These are phyloP conservation scores for Botrytis fabae DNA, from an alignment of 2,329 filamentous ascomycete genomes.

Conservation along the genomic window DNA sequence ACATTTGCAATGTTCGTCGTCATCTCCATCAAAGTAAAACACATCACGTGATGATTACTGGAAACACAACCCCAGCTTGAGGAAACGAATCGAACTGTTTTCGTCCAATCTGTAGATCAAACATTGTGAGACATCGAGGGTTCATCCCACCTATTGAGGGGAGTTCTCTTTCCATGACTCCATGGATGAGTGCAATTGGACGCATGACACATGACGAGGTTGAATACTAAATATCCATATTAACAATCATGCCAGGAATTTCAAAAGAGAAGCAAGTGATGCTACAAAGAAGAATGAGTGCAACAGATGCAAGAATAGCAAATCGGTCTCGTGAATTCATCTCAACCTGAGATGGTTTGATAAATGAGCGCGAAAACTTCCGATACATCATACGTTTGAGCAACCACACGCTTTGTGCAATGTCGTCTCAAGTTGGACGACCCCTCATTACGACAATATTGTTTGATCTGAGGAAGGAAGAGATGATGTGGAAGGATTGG, in stretches of 20 bases:
- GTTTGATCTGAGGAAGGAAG: conserved; percentile 5
- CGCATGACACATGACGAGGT: background rate
- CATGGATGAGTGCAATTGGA: background rate
- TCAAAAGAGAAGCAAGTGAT: background rate
- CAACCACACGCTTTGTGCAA: background rate
- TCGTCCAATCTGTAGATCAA: background rate
- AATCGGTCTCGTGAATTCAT: background rate
- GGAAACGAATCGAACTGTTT: background rate
- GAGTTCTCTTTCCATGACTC: background rate
- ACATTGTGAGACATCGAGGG: background rate
- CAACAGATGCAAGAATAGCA: background rate
- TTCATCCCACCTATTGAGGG: background rate
- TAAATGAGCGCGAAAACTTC: background rate
- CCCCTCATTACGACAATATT: background rate
- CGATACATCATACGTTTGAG: conserved; percentile 1
- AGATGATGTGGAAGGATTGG: background rate
- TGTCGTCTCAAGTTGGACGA: background rate
- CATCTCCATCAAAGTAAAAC: background rate
- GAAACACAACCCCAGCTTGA: background rate
- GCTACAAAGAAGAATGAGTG: background rate
- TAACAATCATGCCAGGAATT: background rate
- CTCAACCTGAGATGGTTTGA: conserved; percentile 9
- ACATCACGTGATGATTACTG: background rate
- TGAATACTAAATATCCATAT: background rate
- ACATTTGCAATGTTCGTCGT: background rate